These are phyloP conservation scores for Sporobolomyces phaffii DNA, from an alignment of 768 basidiomycete species.

Conservation along the genomic window DNA sequence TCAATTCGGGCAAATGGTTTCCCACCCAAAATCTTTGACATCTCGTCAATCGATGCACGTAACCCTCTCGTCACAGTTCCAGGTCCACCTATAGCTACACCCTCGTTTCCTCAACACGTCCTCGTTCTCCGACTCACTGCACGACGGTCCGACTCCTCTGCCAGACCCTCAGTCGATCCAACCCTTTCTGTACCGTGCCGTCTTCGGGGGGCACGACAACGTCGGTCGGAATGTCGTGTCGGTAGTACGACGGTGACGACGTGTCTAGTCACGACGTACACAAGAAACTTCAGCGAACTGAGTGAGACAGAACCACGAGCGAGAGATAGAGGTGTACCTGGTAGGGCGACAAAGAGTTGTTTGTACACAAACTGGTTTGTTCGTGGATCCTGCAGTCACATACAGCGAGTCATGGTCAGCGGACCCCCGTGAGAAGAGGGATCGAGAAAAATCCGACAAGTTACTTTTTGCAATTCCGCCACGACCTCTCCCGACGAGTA, in stretches of 20 bases:
- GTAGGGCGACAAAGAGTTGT: constrained; percentile 32
- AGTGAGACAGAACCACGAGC: too few relatives aligned
- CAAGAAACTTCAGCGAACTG: background rate
- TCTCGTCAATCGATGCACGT: too few relatives aligned
- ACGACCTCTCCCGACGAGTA: constrained; percentile 27
- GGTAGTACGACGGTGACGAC: constrained; percentile 21
- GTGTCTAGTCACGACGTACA: constrained; percentile 10
- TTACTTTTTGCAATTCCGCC: constrained; percentile 37
- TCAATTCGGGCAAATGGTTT: too few relatives aligned
- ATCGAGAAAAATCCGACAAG: background rate
- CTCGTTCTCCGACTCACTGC: too few relatives aligned
- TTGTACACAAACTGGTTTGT: constrained; percentile 37
- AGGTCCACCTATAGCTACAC: too few relatives aligned
- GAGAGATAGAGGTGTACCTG: too few relatives aligned
- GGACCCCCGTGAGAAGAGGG: background rate
- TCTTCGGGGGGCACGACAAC: constrained; percentile 4
- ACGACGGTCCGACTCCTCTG: constrained; percentile 10
- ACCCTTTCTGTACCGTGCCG: constrained; percentile 1
- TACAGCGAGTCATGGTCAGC: background rate
- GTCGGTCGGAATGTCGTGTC: constrained; percentile 23
- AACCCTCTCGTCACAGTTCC: too few relatives aligned
- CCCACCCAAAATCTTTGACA: too few relatives aligned
- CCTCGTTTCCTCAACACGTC: too few relatives aligned
- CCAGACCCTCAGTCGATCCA: constrained; percentile 26
- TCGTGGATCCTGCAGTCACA: constrained; percentile 14